These are phyloP conservation scores for Elasticomyces elasticus DNA, from an alignment of 495 filamentous ascomycete genomes.

Conservation along the genomic window DNA sequence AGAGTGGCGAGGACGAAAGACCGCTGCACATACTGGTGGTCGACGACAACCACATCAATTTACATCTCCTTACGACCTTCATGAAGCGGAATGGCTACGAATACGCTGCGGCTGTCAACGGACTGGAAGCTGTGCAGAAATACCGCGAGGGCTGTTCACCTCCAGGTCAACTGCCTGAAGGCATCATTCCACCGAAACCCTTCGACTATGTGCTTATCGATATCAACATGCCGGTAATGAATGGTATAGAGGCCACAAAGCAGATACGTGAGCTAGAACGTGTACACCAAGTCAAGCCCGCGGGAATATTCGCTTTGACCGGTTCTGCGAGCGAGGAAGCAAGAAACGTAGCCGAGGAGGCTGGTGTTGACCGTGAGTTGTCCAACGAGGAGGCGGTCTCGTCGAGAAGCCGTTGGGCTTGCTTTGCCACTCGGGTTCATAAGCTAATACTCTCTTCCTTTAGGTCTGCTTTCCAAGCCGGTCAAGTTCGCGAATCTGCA, in stretches of 20 bases:
- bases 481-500: slow-evolving; percentile 10
- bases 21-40: slow-evolving; percentile 9
- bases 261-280: slow-evolving; percentile 8
- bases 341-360: slow-evolving; percentile 3
- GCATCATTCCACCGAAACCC: background rate
- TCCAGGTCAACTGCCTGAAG: background rate
- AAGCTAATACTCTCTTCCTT: too few relatives aligned
- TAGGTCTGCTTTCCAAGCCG: slow-evolving; percentile 18
- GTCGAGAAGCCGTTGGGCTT: too few relatives aligned
- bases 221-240: slow-evolving; percentile 9
- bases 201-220: slow-evolving; percentile 10
- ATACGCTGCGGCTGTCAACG: slow-evolving; percentile 19
- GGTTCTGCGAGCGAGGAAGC: slow-evolving; percentile 9
- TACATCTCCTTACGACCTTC: slow-evolving; percentile 10
- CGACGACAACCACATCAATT: slow-evolving; percentile 13
- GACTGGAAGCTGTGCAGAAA: slow-evolving; percentile 20
- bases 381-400: too few relatives aligned
- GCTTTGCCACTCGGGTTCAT: too few relatives aligned
- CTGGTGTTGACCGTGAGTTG: slow-evolving; percentile 15
- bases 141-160: slow-evolving; percentile 5
- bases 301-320: slow-evolving; percentile 13
- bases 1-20: background rate
- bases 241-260: slow-evolving; percentile 5
- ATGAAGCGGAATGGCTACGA: background rate
- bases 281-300: background rate